Conservation (phyloP, 352 stramenopile species). For the Hyaloperonospora arabidopsidis region DNA sequence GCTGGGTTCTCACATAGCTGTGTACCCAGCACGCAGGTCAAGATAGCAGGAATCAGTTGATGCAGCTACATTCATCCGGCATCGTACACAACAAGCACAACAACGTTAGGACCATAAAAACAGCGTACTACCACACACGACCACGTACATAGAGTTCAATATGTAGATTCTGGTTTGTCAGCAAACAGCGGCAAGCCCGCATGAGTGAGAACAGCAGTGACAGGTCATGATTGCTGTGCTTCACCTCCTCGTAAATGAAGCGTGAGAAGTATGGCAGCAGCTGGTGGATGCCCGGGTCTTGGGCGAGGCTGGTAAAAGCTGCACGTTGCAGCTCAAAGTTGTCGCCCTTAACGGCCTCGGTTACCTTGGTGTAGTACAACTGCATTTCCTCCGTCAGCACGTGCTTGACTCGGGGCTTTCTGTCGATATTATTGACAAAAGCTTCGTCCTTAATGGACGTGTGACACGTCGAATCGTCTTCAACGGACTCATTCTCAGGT, state of each 20-base stretch:
- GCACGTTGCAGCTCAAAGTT: constrained; percentile 67
- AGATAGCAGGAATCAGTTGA: constrained; percentile 88
- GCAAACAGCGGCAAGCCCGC: constrained; percentile 80
- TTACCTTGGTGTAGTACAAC: constrained; percentile 85
- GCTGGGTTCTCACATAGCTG: constrained; percentile 81
- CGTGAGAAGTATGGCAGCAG: constrained; percentile 85
- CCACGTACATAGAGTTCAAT: constrained; percentile 88
- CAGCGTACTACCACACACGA: background rate
- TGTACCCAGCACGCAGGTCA: constrained; percentile 89
- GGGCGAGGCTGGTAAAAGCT: constrained; percentile 65
- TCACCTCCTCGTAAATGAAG: constrained; percentile 85
- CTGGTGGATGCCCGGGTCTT: constrained; percentile 85
- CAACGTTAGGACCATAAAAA: constrained; percentile 1
- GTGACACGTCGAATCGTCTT: constrained; percentile 55
- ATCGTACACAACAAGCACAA: constrained; percentile 1
- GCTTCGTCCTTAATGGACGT: constrained; percentile 75
- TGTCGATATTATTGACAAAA: constrained; percentile 58
- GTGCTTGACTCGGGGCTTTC: constrained; percentile 79
- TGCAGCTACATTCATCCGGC: constrained; percentile 55
- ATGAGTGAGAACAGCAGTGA: constrained; percentile 80
- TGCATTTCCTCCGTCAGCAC: constrained; percentile 87
- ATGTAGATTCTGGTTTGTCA: constrained; percentile 88
- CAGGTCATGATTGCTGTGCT: constrained; percentile 76
- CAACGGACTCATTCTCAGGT: constrained; percentile 74
- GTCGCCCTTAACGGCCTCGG: constrained; percentile 68